Percentiles rank a stretch among this genome's conserved stretches.
phyloP scores from a whole-genome alignment of 2,329 filamentous ascomycete genomes.

The Alternaria rosae region DNA sequence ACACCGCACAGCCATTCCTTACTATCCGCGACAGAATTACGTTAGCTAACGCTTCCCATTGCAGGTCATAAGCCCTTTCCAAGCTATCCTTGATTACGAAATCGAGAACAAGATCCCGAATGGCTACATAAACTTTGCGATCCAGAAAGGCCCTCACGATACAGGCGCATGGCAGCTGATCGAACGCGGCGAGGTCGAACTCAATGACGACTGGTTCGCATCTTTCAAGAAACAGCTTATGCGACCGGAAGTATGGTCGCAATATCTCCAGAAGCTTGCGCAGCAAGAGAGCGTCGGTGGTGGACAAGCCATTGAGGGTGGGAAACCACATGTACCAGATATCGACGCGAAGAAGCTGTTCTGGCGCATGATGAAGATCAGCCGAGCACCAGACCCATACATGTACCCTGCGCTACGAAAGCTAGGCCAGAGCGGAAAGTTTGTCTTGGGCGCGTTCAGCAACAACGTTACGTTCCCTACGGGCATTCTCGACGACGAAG shows the following conservation, averaged over 20 bases:
- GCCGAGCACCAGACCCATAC: slow-evolving; percentile 77
- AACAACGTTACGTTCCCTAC: slow-evolving; percentile 90
- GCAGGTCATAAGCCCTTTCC: slow-evolving; percentile 89
- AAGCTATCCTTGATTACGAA: slow-evolving; percentile 93
- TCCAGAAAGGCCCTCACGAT: slow-evolving; percentile 76
- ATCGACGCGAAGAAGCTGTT: slow-evolving; percentile 84
- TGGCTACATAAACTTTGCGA: slow-evolving; percentile 91
- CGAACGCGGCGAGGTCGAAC: slow-evolving; percentile 80
- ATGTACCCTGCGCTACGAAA: slow-evolving; percentile 83
- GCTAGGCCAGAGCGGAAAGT: slow-evolving; percentile 60
- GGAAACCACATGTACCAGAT: slow-evolving; percentile 68
- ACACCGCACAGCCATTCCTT: not conserved
- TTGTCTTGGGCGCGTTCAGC: slow-evolving; percentile 75
- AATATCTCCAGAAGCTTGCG: slow-evolving; percentile 56
- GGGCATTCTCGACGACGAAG: slow-evolving; percentile 70
- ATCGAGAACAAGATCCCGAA: slow-evolving; percentile 75
- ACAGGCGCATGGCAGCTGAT: slow-evolving; percentile 85
- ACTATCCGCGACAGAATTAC: not conserved
- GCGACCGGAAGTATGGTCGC: slow-evolving; percentile 70
- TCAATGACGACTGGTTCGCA: slow-evolving; percentile 77
- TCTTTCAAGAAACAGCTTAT: slow-evolving; percentile 79
- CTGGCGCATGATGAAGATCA: slow-evolving; percentile 86
- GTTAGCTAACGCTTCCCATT: not conserved
- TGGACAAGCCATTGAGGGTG: slow-evolving; percentile 40
- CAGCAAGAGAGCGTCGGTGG: slow-evolving; percentile 27